Evolutionary conservation across 2,329 filamentous ascomycete genomes (phyloP).

Genomic region (Diplodia sapinea): DNA sequence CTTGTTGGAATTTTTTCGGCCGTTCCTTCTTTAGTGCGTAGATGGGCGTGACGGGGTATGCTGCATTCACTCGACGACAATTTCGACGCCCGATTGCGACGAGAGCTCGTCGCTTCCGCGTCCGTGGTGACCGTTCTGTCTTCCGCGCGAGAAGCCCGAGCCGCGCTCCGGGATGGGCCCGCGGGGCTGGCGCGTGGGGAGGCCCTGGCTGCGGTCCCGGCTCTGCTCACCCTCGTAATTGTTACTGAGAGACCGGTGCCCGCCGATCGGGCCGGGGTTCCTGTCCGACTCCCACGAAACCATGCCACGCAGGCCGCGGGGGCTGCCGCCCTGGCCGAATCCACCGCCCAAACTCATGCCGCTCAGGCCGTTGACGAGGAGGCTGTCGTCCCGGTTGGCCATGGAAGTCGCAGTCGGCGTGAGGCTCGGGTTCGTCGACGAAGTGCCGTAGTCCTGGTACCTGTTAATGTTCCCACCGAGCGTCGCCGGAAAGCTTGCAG

Average conservation of each 20-base stretch:
- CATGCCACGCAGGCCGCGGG: conserved; percentile 64
- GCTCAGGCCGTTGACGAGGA: conserved; percentile 68
- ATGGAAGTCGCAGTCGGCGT: conserved; percentile 63
- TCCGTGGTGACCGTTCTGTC: conserved; percentile 66
- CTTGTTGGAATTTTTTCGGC: conserved; percentile 29
- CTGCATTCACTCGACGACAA: conserved; percentile 61
- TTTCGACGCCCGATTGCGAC: conserved; percentile 65
- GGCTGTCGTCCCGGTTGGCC: conserved; percentile 61
- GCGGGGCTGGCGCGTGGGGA: conserved; percentile 66
- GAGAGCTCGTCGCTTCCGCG: conserved; percentile 69
- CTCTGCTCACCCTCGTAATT: conserved; percentile 60
- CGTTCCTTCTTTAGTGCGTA: conserved; percentile 31
- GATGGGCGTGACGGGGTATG: conserved; percentile 30
- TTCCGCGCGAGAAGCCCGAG: conserved; percentile 60
- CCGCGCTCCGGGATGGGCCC: conserved; percentile 66
- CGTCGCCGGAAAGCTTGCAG: conserved; percentile 80
- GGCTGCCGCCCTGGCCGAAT: conserved; percentile 59
- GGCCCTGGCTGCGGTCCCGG: conserved; percentile 53
- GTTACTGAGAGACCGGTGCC: conserved; percentile 67
- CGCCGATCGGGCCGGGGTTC: conserved; percentile 66
- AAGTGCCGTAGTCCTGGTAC: conserved; percentile 63
- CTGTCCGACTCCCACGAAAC: conserved; percentile 65
- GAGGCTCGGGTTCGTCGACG: conserved; percentile 69
- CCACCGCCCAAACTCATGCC: conserved; percentile 63
- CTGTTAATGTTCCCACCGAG: conserved; percentile 68